Evolutionary conservation across 2,329 filamentous ascomycete genomes (phyloP).

Genomic region (Fusarium mangiferae): DNA sequence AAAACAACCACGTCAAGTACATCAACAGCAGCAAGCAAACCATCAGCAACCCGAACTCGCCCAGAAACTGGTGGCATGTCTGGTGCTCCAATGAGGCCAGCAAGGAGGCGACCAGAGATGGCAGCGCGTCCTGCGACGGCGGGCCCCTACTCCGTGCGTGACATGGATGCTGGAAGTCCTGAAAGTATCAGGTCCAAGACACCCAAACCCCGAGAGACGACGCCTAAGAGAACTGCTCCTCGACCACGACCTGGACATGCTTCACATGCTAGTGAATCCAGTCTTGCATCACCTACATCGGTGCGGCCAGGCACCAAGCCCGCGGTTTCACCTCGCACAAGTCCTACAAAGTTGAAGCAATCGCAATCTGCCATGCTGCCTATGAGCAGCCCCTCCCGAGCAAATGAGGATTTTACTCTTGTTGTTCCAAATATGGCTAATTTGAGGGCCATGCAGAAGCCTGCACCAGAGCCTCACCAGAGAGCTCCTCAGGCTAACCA

Average conservation of each 20-base stretch:
- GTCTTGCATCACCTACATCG: conserved; percentile 57
- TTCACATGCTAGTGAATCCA: conserved; percentile 63
- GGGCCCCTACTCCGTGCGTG: conserved; percentile 71
- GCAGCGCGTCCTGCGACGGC: conserved; percentile 70
- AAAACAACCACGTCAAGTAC: conserved; percentile 50
- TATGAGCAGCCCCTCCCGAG: conserved; percentile 56
- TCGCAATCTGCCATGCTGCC: conserved; percentile 45
- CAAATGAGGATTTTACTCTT: conserved; percentile 65
- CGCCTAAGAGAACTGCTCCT: conserved; percentile 62
- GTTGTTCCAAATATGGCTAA: conserved; percentile 60
- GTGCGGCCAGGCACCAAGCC: conserved; percentile 45
- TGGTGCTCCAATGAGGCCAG: conserved; percentile 70
- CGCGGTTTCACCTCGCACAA: conserved; percentile 54
- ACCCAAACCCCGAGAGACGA: conserved; percentile 61
- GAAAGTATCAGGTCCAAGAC: conserved; percentile 60
- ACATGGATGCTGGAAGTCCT: conserved; percentile 57
- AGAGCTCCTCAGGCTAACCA: conserved; percentile 20
- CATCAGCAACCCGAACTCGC: conserved; percentile 53
- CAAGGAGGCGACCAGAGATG: conserved; percentile 67
- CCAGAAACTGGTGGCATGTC: conserved; percentile 68
- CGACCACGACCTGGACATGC: conserved; percentile 60
- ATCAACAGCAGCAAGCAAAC: conserved; percentile 47
- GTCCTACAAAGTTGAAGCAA: conserved; percentile 53
- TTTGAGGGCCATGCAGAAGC: conserved; percentile 45
- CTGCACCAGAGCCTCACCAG: conserved; percentile 30